Base-by-base conservation (phyloP, 2,329 filamentous ascomycete genomes). In the Penicillium nordicum region DNA sequence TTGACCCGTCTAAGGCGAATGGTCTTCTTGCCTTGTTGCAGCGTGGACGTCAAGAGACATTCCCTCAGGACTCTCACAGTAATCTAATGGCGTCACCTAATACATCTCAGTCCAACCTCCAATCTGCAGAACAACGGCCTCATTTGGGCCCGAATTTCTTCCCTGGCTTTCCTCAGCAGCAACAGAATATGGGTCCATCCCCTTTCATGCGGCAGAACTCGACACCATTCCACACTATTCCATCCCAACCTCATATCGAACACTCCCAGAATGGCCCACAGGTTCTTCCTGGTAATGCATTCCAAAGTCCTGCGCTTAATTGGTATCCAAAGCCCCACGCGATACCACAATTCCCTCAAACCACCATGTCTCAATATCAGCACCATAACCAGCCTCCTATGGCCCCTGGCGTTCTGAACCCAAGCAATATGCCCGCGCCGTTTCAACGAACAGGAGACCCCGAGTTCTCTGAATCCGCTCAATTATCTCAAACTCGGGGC, bases 61-160 rank as follows among this genome's bases (percentile, higher is more conserved):
- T 66, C 57, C 58, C 55, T 21, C 66, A 63, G 38, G 52, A 50
- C 34, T 44, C 50, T 57, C 71, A 69, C 53, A 66, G 71, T 57
- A 80, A 78, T 41, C 79, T 79, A 49, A 84, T 82, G 5, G 81
- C 84, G 9, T 70, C 83, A 32, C 83, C 88, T 14, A 82, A 84
- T 58, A 76, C 78, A 18, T 72, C 78, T 49, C 68, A 71, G 5
- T 78, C 81, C 27, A 77, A 80, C 23, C 69, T 80, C 29, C 79
- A 82, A 66, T 83, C 85, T 14, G 77, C 75, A 40, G 83, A 81
- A 67, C 80, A 61, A 25, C 62, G 84, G 66, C 79, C 82, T 54
- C 80, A 82, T 49, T 76, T 80, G 40, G 76, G 77, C 21, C 69
- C 80, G 16, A 78, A 80, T 11, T 72, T 79, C 50, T 74, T 62